Conservation (phyloP, 352 stramenopile genomes). For the Phytophthora litchii region DNA sequence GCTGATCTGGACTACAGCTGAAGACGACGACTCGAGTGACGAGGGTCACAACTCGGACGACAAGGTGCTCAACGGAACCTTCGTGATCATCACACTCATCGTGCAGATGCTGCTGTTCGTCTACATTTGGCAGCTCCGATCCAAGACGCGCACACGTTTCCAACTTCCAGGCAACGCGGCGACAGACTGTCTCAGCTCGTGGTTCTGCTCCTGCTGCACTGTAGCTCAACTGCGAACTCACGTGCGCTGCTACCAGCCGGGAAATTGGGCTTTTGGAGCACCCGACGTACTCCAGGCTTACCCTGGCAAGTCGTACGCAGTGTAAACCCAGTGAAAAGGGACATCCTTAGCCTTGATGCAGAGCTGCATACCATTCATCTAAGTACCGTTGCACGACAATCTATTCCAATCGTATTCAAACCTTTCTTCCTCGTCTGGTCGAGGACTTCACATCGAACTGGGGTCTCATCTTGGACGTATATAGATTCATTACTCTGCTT, state of each 20-base stretch:
- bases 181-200: slow-evolving; percentile 44
- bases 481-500: too few relatives aligned
- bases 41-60: slow-evolving; percentile 12
- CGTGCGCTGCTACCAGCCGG: slow-evolving; percentile 50
- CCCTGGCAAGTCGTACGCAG: slow-evolving; percentile 36
- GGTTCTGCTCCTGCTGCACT: slow-evolving; percentile 48
- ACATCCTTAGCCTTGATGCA: slow-evolving; percentile 6
- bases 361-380: slow-evolving; percentile 7
- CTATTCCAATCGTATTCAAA: slow-evolving; percentile 8
- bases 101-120: slow-evolving; percentile 34
- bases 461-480: too few relatives aligned
- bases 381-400: slow-evolving; percentile 25
- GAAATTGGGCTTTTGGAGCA: slow-evolving; percentile 45
- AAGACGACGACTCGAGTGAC: slow-evolving; percentile 26
- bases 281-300: slow-evolving; percentile 44
- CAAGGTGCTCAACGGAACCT: slow-evolving; percentile 24
- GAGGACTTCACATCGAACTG: background rate
- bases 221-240: slow-evolving; percentile 49
- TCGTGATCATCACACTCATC: slow-evolving; percentile 27
- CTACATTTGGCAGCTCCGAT: slow-evolving; percentile 53
- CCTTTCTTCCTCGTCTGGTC: background rate
- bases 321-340: slow-evolving; percentile 15
- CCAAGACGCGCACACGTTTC: slow-evolving; percentile 46
- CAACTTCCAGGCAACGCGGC: slow-evolving; percentile 42
- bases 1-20: slow-evolving; percentile 26